These are phyloP conservation scores for Obelidium mucronatum DNA, from an alignment of 192 early-diverging fungal species.

Conservation along the genomic window DNA sequence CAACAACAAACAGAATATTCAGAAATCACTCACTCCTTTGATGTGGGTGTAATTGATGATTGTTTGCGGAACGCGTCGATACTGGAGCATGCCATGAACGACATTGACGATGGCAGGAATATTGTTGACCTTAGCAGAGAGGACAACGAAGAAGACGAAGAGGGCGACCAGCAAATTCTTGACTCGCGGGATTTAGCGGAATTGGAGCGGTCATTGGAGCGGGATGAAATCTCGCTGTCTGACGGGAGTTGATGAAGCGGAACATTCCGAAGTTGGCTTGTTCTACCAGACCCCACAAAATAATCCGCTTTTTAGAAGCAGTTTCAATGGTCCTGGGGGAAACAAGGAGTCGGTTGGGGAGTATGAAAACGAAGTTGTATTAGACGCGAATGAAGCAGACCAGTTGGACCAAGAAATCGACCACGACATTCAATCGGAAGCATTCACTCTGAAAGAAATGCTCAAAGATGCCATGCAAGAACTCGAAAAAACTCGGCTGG, in stretches of 20 bases:
- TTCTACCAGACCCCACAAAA: no score
- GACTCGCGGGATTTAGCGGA: no score
- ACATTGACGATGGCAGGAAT: background rate
- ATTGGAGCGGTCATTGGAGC: background rate
- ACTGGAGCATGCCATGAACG: background rate
- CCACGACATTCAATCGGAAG: background rate
- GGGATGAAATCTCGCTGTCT: background rate
- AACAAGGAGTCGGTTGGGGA: background rate
- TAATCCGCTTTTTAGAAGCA: no score
- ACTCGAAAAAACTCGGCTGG: background rate
- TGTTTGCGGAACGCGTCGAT: background rate
- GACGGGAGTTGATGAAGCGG: background rate
- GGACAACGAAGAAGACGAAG: background rate
- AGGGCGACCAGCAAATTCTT: background rate
- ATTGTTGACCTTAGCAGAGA: background rate
- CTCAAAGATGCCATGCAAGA: conserved; percentile 1
- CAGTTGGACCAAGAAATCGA: background rate
- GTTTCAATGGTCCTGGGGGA: no score
- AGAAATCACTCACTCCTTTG: no score
- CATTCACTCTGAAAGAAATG: background rate
- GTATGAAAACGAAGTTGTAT: background rate
- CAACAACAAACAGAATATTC: no score
- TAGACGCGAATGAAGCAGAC: background rate
- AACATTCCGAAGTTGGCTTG: background rate
- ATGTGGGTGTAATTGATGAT: background rate